phyloP scores from a whole-genome alignment of 805 yeast genomes.

The Kodamaea kaohsiungensis region DNA sequence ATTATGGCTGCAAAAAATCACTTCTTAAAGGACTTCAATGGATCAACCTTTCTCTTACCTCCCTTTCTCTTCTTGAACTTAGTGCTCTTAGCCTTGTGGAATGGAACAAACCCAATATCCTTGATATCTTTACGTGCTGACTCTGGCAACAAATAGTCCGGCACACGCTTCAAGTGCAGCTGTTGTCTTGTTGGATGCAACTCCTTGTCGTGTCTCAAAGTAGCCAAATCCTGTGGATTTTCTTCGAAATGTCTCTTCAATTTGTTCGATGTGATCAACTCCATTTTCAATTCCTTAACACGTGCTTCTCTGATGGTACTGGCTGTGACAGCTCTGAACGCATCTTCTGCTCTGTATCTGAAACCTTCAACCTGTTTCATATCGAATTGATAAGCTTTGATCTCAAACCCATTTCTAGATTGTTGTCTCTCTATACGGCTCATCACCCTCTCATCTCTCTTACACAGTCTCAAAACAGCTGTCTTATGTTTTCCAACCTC shows the following conservation, averaged over 20 bases:
- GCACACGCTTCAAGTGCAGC: conserved; percentile 85
- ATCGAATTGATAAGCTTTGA: conserved; percentile 89
- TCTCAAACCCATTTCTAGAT: conserved; percentile 65
- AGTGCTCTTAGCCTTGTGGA: conserved; percentile 52
- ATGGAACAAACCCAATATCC: conserved; percentile 71
- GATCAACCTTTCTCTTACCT: conserved; percentile 51
- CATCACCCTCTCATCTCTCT: conserved; percentile 84
- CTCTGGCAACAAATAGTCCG: conserved; percentile 86
- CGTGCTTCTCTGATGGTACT: conserved; percentile 92
- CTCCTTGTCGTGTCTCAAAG: conserved; percentile 90
- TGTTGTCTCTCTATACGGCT: conserved; percentile 77
- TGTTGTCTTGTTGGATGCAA: conserved; percentile 81
- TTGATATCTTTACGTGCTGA: conserved; percentile 59
- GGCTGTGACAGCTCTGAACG: conserved; percentile 90
- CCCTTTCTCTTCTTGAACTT: conserved; percentile 30
- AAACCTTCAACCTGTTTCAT: conserved; percentile 91
- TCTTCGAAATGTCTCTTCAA: conserved; percentile 94
- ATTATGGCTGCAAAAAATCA: neutral
- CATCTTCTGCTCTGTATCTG: conserved; percentile 96
- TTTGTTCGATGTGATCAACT: conserved; percentile 83
- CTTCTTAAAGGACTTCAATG: conserved; percentile 53
- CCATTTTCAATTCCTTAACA: conserved; percentile 82
- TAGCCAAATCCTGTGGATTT: conserved; percentile 89
- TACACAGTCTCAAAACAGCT: conserved; percentile 68
- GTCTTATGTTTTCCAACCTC: conserved; percentile 89